A percentile compares a stretch with the other conserved stretches of the same genome.
phyloP scores from a whole-genome alignment of 257 asterid species.

The Plantago elongata region DNA sequence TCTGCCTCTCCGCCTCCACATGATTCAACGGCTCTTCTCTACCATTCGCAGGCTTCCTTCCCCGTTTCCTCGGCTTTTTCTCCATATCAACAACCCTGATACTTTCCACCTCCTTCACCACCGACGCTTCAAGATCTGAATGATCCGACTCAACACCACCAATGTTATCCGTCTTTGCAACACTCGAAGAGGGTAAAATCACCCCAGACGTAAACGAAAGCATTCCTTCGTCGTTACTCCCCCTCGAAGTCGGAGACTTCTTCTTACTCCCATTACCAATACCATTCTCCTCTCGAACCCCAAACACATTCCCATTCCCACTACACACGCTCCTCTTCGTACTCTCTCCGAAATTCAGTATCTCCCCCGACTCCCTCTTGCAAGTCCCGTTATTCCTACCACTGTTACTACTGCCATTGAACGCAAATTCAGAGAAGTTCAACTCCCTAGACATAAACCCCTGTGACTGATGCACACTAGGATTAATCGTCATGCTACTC shows the following conservation, averaged over 20 bases:
- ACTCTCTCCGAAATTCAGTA: constrained; percentile 51
- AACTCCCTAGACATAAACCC: constrained; percentile 38
- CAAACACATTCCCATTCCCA: constrained; percentile 41
- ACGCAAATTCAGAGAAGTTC: constrained; percentile 49
- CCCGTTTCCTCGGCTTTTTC: constrained; percentile 71
- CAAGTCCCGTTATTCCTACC: constrained; percentile 26
- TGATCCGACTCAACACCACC: constrained; percentile 58
- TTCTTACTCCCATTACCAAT: constrained; percentile 28
- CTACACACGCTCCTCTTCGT: constrained; percentile 21
- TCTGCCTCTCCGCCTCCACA: constrained; percentile 91
- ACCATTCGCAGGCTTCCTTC: constrained; percentile 86
- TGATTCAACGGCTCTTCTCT: constrained; percentile 88
- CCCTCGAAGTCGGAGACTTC: constrained; percentile 44
- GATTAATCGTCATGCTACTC: constrained; percentile 40
- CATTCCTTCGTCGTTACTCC: constrained; percentile 66
- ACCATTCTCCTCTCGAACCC: constrained; percentile 19
- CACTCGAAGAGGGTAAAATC: constrained; percentile 42
- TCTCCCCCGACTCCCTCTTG: constrained; percentile 58
- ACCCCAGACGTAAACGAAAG: constrained; percentile 71
- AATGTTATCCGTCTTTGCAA: constrained; percentile 32
- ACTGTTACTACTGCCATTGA: constrained; percentile 33
- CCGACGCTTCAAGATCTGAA: constrained; percentile 78
- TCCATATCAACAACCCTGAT: constrained; percentile 55
- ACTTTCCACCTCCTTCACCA: constrained; percentile 69
- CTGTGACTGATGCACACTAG: constrained; percentile 34